Evolutionary conservation across 2,329 filamentous ascomycete species (phyloP), one percentile per base, ranked within the genome.

Genomic region (Pseudocercospora fuligena): DNA sequence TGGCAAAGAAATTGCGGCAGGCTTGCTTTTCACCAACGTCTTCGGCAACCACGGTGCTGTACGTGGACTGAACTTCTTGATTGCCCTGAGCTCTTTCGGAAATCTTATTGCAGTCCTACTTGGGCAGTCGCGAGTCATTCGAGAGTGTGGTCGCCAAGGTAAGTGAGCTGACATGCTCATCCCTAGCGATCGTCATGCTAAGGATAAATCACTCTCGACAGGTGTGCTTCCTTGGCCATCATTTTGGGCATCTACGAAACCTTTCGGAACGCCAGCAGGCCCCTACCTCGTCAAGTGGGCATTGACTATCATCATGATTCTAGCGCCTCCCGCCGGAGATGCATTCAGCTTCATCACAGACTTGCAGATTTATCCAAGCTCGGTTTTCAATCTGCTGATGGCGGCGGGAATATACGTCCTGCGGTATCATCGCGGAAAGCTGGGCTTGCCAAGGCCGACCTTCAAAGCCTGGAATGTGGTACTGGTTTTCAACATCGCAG

Each of bases 161-260:
- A 33, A n/a, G 51, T 19, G 16, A 43, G 40, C 40, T 43, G 27
- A 56, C 7, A 23, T 14, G 16, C 14, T 9, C 19, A 51, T 7
- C 9, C 19, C 16, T 19, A 40, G 36, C 6, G 40, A 12, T 7
- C 8, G 2, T 2, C 3, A 27, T 23, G 21, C 19, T 27, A 9
- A 51, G 7, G 14, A 14, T 8, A 4, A 9, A 51, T 51, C 21
- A 12, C 21, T 14, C 3, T 56, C 7, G 23, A 8, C 25, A 56
- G 51, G 88, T 6, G 86, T 89, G 0, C 79, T 90, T 1, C 87
- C 88, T 0, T 89, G 77, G n/a, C 82, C 87, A 1, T 76, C 77
- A 0, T 86, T 90, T 67, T 90, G 88, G 88, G 87, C 86, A 0
- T 87, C 85, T 0, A 90, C 88, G 0, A 82, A 81, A 63, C 88